A percentile compares a stretch with the other conserved stretches of the same genome.
These are phyloP conservation scores for Botrytis elliptica DNA, from an alignment of 2,329 filamentous ascomycete genomes.

Conservation along the genomic window DNA sequence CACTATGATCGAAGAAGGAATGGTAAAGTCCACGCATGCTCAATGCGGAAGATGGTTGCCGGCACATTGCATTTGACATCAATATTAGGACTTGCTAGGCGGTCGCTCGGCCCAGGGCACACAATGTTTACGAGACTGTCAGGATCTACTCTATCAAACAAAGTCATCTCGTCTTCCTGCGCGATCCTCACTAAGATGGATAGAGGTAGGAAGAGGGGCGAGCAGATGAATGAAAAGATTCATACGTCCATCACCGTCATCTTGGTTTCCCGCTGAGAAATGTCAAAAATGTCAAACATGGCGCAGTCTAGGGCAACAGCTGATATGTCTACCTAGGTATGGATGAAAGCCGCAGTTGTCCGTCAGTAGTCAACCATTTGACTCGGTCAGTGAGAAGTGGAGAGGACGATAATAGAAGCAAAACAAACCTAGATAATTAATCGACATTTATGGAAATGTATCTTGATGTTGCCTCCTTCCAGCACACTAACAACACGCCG, in stretches of 20 bases:
- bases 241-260: background rate
- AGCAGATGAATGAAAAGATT: background rate
- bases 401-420: constrained; percentile 11
- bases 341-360: background rate
- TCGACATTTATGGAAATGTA: background rate
- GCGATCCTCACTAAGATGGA: background rate
- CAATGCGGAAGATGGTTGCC: constrained; percentile 3
- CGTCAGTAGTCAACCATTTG: constrained; percentile 2
- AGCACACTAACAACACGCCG: constrained; percentile 9
- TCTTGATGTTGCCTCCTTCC: background rate
- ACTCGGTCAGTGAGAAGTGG: constrained; percentile 7
- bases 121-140: background rate
- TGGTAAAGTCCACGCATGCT: background rate
- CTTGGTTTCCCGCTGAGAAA: background rate
- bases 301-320: constrained; percentile 19
- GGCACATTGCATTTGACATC: constrained; percentile 17
- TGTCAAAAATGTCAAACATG: constrained; percentile 19
- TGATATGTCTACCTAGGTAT: background rate
- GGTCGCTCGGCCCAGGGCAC: background rate
- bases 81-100: background rate
- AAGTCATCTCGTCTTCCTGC: background rate
- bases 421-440: background rate
- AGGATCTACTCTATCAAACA: background rate
- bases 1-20: background rate
- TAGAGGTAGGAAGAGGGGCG: background rate